Evolutionary conservation across 306 rosid genomes (phyloP).

Genomic region (Prinsepia uniflora): DNA sequence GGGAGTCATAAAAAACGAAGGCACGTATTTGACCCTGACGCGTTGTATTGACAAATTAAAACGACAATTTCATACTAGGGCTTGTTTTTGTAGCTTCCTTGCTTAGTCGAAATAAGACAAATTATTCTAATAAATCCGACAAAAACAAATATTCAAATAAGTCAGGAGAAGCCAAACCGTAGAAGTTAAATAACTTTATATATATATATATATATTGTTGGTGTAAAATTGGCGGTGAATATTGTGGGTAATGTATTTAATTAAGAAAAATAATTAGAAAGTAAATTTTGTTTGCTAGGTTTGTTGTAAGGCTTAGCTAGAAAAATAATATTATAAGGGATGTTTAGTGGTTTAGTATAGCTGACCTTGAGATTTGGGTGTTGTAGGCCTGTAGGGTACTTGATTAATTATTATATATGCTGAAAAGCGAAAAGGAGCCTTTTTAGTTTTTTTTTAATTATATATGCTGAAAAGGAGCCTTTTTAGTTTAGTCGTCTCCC

Average conservation of each 20-base stretch:
- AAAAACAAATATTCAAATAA: neutral
- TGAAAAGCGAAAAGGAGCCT: too few relatives aligned
- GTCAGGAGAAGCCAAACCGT: neutral
- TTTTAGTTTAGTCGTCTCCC: too few relatives aligned
- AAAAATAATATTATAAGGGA: neutral
- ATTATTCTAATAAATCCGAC: neutral
- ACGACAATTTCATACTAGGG: neutral
- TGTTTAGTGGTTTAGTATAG: neutral
- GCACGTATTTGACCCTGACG: neutral
- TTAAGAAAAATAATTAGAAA: neutral
- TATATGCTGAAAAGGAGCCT: neutral
- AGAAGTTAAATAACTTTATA: neutral
- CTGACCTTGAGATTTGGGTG: neutral
- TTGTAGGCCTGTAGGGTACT: too few relatives aligned
- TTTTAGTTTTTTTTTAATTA: too few relatives aligned
- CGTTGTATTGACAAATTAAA: neutral
- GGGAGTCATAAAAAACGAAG: neutral
- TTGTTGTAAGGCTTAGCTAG: neutral
- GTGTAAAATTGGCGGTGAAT: too few relatives aligned
- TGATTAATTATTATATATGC: too few relatives aligned
- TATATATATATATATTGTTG: too few relatives aligned
- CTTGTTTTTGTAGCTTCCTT: neutral
- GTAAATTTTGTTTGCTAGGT: neutral
- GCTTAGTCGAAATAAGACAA: too few relatives aligned
- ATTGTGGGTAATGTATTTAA: neutral